Conservation (phyloP, 2,329 filamentous ascomycete genomes). For the Gnomoniopsis smithogilvyi region DNA sequence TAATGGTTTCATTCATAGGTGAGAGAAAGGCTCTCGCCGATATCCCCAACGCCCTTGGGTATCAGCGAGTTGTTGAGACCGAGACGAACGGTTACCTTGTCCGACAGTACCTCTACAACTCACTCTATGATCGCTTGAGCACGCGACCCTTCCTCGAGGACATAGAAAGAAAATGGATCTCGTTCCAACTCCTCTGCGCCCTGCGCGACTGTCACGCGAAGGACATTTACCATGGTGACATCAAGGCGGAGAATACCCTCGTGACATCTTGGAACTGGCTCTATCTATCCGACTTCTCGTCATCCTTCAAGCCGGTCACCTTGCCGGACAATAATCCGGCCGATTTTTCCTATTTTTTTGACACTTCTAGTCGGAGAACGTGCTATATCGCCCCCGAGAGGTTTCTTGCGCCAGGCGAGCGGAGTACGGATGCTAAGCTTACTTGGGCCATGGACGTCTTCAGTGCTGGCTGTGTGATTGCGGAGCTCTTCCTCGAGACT, state of each 20-base stretch:
- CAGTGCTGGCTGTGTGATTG: constrained; percentile 93
- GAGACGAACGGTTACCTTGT: constrained; percentile 89
- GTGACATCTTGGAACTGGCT: constrained; percentile 99
- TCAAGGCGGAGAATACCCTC: constrained; percentile 95
- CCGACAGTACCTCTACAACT: constrained; percentile 93
- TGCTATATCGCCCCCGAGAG: constrained; percentile 95
- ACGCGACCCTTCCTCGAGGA: constrained; percentile 95
- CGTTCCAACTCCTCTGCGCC: constrained; percentile 90
- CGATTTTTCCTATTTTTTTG: constrained; percentile 97
- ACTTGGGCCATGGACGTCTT: constrained; percentile 99
- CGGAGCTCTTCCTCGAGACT: constrained; percentile 89
- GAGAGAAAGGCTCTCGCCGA: constrained; percentile 77
- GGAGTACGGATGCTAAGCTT: constrained; percentile 56
- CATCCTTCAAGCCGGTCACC: constrained; percentile 89
- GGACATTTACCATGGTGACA: constrained; percentile 93
- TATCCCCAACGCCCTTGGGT: constrained; percentile 86
- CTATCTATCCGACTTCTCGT: constrained; percentile 95
- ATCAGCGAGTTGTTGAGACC: constrained; percentile 89
- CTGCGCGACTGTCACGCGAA: constrained; percentile 86
- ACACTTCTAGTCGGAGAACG: constrained; percentile 84
- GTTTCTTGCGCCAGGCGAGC: constrained; percentile 71
- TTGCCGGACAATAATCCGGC: constrained; percentile 95
- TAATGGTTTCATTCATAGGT: constrained; percentile 44
- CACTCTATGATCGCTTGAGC: constrained; percentile 93
- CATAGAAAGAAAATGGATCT: constrained; percentile 98